Evolutionary conservation across 169 alveolate genomes (phyloP).

Genomic region (Toxoplasma gondii): DNA sequence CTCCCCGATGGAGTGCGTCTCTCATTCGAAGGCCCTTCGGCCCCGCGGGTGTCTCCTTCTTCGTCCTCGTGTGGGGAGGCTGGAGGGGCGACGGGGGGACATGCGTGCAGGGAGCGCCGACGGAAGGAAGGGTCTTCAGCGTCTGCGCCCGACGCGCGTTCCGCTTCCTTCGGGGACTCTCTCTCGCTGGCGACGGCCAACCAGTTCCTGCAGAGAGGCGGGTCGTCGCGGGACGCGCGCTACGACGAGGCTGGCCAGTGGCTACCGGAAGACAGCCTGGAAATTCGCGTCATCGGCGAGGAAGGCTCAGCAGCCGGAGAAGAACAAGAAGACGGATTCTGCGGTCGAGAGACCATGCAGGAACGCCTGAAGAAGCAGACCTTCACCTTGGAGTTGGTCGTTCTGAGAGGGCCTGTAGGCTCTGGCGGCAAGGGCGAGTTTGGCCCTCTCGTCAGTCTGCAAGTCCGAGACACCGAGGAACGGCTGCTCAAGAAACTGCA

Average conservation of each 20-base stretch:
- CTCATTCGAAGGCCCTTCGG: slow-evolving; percentile 21
- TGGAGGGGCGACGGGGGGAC: background rate
- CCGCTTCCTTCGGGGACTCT: background rate
- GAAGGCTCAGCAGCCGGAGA: background rate
- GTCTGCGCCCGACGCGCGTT: background rate
- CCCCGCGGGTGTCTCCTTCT: background rate
- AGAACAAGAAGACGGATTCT: background rate
- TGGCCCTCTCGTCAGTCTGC: slow-evolving; percentile 68
- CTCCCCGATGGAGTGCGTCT: slow-evolving; percentile 55
- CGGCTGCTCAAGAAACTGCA: slow-evolving; percentile 72
- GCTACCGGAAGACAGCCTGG: slow-evolving; percentile 19
- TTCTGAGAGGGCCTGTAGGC: slow-evolving; percentile 72
- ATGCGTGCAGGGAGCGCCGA: background rate
- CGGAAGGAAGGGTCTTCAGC: background rate
- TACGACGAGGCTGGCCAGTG: slow-evolving; percentile 22
- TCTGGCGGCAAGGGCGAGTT: slow-evolving; percentile 69
- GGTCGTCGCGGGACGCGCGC: background rate
- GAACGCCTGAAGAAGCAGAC: background rate
- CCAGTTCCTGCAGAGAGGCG: background rate
- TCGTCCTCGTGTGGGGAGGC: background rate
- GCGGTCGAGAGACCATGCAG: background rate
- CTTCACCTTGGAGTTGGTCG: slow-evolving; percentile 50
- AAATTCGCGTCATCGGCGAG: slow-evolving; percentile 10
- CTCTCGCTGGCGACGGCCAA: background rate
- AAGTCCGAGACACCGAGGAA: slow-evolving; percentile 75